Percentiles rank a stretch among this genome's conserved stretches.
Evolutionary conservation across 257 asterid species (phyloP).

Genomic region (Solanum sejunctum): DNA sequence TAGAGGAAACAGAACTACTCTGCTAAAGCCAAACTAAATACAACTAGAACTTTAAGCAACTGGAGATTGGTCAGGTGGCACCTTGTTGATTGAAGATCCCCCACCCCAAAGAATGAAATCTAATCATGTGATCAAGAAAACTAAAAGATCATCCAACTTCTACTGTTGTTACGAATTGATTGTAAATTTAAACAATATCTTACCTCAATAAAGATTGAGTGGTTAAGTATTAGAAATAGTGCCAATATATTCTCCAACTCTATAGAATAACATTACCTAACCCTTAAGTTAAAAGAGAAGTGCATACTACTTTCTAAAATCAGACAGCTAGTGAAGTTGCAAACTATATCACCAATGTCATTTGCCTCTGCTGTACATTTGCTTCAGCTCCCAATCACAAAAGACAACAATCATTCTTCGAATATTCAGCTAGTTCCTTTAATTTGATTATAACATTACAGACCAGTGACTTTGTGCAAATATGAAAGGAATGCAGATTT

Average conservation of each 20-base stretch:
- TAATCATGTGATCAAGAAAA: neutral
- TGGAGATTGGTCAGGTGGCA: neutral
- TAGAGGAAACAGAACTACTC: neutral
- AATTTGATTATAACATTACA: neutral
- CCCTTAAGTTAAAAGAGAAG: neutral
- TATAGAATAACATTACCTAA: neutral
- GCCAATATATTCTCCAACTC: neutral
- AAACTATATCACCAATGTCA: neutral
- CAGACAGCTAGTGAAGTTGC: neutral
- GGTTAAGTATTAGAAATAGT: neutral
- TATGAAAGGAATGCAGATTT: neutral
- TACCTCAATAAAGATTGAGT: neutral
- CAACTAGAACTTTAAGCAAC: neutral
- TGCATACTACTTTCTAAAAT: neutral
- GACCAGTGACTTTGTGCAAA: neutral
- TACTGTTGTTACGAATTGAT: neutral
- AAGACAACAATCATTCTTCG: neutral
- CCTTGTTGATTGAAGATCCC: neutral
- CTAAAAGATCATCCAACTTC: neutral
- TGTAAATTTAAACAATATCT: neutral
- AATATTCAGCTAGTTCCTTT: neutral
- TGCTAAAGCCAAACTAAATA: neutral
- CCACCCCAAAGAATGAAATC: neutral
- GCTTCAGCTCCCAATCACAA: neutral
- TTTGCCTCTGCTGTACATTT: neutral